These are phyloP conservation scores for Fagopyrum tataricum DNA, from an alignment of 148 eudicot species.

Conservation along the genomic window DNA sequence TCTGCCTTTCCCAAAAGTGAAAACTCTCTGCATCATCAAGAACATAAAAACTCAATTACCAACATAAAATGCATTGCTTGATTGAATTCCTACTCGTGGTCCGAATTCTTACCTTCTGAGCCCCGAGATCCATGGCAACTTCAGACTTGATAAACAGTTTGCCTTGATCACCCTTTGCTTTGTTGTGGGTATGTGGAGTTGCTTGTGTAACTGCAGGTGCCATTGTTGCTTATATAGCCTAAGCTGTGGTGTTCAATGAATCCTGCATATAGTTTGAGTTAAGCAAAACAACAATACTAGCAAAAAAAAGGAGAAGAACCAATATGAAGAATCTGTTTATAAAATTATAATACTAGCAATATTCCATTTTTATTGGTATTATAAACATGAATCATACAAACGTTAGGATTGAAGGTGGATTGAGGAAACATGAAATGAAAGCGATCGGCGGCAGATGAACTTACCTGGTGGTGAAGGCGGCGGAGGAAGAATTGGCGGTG, in stretches of 20 bases:
- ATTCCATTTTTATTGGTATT: too few relatives aligned
- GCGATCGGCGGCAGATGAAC: too few relatives aligned
- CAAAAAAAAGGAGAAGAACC: too few relatives aligned
- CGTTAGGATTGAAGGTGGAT: too few relatives aligned
- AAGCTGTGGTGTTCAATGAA: neutral
- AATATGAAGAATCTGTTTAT: too few relatives aligned
- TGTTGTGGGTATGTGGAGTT: slow-evolving; percentile 1
- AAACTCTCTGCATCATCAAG: slow-evolving; percentile 45
- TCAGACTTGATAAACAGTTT: neutral
- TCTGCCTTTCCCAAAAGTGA: slow-evolving; percentile 87
- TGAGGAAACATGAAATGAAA: too few relatives aligned
- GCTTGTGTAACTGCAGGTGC: neutral
- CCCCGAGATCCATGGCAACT: neutral
- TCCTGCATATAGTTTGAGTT: neutral
- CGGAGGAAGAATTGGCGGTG: too few relatives aligned
- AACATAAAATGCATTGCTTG: too few relatives aligned
- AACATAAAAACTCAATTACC: neutral
- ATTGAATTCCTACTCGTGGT: neutral
- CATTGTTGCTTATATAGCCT: neutral
- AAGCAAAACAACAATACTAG: too few relatives aligned
- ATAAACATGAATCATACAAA: too few relatives aligned
- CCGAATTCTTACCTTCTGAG: neutral
- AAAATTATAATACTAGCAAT: too few relatives aligned
- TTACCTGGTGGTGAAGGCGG: too few relatives aligned
- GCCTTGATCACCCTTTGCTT: neutral